These are phyloP conservation scores for Ammopiptanthus mongolicus DNA, from an alignment of 306 rosid genomes.

Conservation along the genomic window DNA sequence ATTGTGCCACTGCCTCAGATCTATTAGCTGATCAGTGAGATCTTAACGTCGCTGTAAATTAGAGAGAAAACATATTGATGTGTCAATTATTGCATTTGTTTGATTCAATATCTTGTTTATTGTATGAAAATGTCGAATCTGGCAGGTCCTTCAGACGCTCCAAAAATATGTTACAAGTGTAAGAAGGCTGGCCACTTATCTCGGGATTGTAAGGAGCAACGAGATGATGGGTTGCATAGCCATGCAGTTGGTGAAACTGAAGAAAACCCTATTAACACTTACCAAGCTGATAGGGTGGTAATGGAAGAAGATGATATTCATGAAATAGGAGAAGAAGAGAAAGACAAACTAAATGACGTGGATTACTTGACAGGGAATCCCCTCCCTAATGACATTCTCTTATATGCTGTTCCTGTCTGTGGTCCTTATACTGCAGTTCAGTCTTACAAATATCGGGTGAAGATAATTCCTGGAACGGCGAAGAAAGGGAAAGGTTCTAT, in stretches of 20 bases:
- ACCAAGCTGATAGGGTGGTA: conserved; percentile 59
- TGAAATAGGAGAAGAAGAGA: conserved; percentile 97
- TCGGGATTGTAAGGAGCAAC: conserved; percentile 77
- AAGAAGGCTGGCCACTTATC: conserved; percentile 90
- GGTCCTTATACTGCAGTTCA: conserved; percentile 86
- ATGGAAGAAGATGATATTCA: conserved; percentile 95
- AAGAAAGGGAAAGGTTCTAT: conserved; percentile 90
- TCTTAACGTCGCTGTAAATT: not conserved
- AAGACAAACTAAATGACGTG: conserved; percentile 75
- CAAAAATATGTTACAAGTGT: conserved; percentile 89
- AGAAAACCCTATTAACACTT: conserved; percentile 35
- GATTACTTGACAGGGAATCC: conserved; percentile 98
- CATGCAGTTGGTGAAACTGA: conserved; percentile 44
- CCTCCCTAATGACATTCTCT: conserved; percentile 78
- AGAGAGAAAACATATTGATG: not conserved
- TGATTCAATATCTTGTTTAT: not conserved
- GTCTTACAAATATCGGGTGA: conserved; percentile 83
- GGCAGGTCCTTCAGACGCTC: conserved; percentile 61
- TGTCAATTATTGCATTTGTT: not conserved
- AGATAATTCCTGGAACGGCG: conserved; percentile 83
- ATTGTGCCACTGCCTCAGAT: not conserved
- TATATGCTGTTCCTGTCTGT: conserved; percentile 89
- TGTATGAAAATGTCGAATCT: conserved; percentile 8
- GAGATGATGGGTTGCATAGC: conserved; percentile 31
- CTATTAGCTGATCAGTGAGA: conserved; percentile 9